phyloP scores from a whole-genome alignment of 1,284 basidiomycete species.

The Sphaerobolus stellatus region DNA sequence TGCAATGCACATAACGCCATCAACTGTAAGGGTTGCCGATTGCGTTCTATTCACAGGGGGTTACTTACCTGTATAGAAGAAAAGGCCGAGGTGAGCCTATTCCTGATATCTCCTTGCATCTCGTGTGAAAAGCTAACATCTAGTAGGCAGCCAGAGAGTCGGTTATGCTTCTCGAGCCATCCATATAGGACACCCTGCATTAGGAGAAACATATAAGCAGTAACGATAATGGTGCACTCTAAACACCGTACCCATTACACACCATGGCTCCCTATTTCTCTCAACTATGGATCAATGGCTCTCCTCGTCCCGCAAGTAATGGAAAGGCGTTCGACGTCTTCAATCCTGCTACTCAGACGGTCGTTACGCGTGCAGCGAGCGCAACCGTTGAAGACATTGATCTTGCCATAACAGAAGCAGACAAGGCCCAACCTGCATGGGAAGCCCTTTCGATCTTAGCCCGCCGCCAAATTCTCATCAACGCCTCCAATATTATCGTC shows the following conservation, averaged over 20 bases:
- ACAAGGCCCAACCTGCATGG: conserved; percentile 50
- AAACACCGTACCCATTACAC: neutral
- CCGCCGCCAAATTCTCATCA: conserved; percentile 45
- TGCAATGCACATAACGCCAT: no score
- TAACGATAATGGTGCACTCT: neutral
- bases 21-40: no score
- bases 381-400: conserved; percentile 2
- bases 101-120: no score
- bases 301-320: neutral
- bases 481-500: conserved; percentile 44
- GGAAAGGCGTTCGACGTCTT: neutral
- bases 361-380: neutral
- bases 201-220: neutral
- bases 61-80: no score
- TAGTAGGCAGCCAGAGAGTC: no score
- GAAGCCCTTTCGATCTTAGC: conserved; percentile 37
- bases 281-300: neutral
- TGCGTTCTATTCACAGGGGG: no score
- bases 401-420: conserved; percentile 47
- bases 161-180: no score
- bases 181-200: neutral
- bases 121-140: no score
- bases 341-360: neutral
- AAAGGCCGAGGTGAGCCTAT: no score
- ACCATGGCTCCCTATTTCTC: neutral